Conservation (phyloP, 2,329 filamentous ascomycete genomes). For the Conoideocrella luteorostrata region DNA sequence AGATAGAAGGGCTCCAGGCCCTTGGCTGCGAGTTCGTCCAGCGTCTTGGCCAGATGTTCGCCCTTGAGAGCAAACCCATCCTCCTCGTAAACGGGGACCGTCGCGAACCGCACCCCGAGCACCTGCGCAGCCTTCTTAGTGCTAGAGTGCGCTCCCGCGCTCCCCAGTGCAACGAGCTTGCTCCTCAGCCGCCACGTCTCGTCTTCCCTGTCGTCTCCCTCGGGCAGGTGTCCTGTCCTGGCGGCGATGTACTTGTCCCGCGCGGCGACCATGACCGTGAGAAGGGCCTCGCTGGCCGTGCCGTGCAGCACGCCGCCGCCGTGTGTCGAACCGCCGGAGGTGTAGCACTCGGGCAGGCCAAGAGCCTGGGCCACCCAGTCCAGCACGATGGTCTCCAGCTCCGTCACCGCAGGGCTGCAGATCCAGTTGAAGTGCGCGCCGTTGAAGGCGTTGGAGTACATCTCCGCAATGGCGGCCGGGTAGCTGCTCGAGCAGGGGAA, state of each 20-base stretch:
- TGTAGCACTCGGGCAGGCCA: conserved; percentile 64
- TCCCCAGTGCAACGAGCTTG: conserved; percentile 69
- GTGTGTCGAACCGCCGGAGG: conserved; percentile 60
- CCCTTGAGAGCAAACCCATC: conserved; percentile 68
- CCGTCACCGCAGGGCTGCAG: conserved; percentile 84
- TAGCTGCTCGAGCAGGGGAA: conserved; percentile 80
- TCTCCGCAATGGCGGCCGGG: conserved; percentile 81
- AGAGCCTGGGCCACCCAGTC: conserved; percentile 84
- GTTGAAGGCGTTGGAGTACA: conserved; percentile 84
- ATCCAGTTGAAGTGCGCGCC: conserved; percentile 97
- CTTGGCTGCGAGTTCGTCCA: conserved; percentile 59
- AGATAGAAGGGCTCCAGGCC: conserved; percentile 82
- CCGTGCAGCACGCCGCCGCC: conserved; percentile 95
- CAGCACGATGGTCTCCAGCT: conserved; percentile 86
- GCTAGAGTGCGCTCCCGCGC: conserved; percentile 72
- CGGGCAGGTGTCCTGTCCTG: conserved; percentile 43
- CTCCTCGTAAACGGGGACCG: conserved; percentile 55
- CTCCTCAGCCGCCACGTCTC: conserved; percentile 51
- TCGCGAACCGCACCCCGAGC: conserved; percentile 73
- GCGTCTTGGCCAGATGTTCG: conserved; percentile 48
- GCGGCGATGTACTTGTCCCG: conserved; percentile 69
- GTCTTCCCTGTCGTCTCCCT: conserved; percentile 61
- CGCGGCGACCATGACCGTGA: conserved; percentile 82
- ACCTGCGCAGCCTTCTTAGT: conserved; percentile 85
- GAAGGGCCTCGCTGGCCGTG: conserved; percentile 78